Percentiles rank a stretch among this genome's conserved stretches.
Evolutionary conservation across 2,329 filamentous ascomycete species (phyloP).

Genomic region (Raffaelea deltoideospora): DNA sequence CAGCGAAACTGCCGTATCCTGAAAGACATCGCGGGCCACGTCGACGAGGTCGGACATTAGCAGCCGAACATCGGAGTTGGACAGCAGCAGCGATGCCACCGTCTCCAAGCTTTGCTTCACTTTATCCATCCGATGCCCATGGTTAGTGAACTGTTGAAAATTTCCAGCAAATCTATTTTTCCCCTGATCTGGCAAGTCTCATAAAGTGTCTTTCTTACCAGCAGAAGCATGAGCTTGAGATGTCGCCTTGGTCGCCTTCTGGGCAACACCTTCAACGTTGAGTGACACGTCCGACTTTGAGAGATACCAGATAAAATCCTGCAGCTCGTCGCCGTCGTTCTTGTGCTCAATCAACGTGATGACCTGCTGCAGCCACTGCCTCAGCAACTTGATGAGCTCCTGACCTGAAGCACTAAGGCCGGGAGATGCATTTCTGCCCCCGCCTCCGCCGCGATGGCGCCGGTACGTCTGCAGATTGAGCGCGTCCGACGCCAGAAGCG

Average conservation of each 20-base stretch:
- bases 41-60: constrained; percentile 70
- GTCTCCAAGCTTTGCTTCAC: constrained; percentile 73
- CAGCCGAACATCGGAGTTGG: constrained; percentile 79
- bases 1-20: constrained; percentile 68
- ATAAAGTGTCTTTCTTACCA: too few relatives aligned
- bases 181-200: too few relatives aligned
- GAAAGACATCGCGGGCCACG: constrained; percentile 70
- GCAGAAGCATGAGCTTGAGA: constrained; percentile 59
- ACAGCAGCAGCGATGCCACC: constrained; percentile 68
- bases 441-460: constrained; percentile 45
- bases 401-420: constrained; percentile 66
- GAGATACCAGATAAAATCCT: constrained; percentile 82
- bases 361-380: constrained; percentile 62
- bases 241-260: constrained; percentile 45
- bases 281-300: constrained; percentile 56
- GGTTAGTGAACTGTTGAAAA: too few relatives aligned
- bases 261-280: constrained; percentile 47
- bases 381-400: constrained; percentile 54
- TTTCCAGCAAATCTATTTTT: too few relatives aligned
- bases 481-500: too few relatives aligned
- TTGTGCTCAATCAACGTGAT: constrained; percentile 73
- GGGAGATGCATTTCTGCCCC: constrained; percentile 18
- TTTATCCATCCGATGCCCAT: constrained; percentile 57
- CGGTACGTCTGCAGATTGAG: constrained; percentile 55
- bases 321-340: constrained; percentile 71